Conservation (phyloP, 306 rosid species). For the Biancaea sappan region DNA sequence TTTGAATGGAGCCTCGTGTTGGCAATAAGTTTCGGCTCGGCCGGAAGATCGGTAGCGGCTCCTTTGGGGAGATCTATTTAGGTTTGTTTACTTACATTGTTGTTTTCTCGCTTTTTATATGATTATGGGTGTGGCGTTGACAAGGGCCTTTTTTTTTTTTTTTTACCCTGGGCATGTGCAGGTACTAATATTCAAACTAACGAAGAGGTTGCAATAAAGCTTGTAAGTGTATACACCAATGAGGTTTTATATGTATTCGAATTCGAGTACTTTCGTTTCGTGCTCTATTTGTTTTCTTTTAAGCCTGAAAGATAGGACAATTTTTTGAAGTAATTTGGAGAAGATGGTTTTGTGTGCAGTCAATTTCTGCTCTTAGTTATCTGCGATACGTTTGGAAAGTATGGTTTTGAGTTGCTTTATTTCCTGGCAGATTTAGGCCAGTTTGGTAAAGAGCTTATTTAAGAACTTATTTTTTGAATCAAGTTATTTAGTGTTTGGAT, state of each 20-base stretch:
- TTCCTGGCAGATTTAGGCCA: background rate
- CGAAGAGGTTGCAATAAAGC: conserved; percentile 86
- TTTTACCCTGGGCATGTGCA: conserved; percentile 27
- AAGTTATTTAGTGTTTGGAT: no score
- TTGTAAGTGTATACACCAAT: conserved; percentile 53
- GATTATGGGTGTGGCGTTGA: conserved; percentile 13
- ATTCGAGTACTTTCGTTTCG: conserved; percentile 1
- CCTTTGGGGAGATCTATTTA: conserved; percentile 92
- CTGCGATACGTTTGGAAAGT: conserved; percentile 13
- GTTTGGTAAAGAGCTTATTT: no score
- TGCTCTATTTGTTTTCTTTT: background rate
- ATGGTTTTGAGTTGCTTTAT: conserved; percentile 8
- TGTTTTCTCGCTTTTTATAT: conserved; percentile 18
- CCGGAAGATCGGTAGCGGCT: conserved; percentile 91
- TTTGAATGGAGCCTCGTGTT: conserved; percentile 83
- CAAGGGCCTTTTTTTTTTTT: background rate
- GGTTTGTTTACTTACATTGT: conserved; percentile 41
- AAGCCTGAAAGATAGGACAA: background rate
- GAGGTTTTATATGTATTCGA: background rate
- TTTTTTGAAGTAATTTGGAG: background rate
- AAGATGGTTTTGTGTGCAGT: conserved; percentile 3
- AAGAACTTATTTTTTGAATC: no score
- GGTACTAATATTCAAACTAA: conserved; percentile 79
- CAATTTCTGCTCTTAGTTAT: conserved; percentile 24
- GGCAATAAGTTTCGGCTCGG: conserved; percentile 84